Base-by-base conservation (phyloP, 495 filamentous ascomycete genomes). In the Penicillium cosmopolitanum region DNA sequence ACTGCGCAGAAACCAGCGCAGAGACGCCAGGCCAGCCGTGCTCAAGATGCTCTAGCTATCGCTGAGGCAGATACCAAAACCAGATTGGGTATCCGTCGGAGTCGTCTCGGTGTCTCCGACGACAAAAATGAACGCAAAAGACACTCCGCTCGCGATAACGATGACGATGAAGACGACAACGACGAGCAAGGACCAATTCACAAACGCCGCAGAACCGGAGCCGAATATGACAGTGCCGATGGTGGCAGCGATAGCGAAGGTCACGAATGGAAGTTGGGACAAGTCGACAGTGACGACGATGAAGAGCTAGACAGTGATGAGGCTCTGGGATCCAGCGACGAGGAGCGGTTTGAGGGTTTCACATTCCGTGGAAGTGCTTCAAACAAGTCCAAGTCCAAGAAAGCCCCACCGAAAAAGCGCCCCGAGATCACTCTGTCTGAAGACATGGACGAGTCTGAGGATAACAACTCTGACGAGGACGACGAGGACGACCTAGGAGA, bases 241-340 rank as follows among this genome's bases (percentile, higher is more conserved):
- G 74, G 66, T 25, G 91, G 91, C 2, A 91, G 87, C 55, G 94
- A 97, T 66, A 91, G 88, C 54, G 92, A 96, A 60, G 93, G 92
- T 18, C 89, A 95, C 72, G 82, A 90, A 64, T 98, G 95, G 95
- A 88, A 82, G 62, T 70, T 96, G 38, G 91, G 91, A 50, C 82
- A 90, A 57, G 86, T 87, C 16, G 86, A 82, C 50, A 89, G 81
- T 56, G 89, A 92, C 56, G 85, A 95, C 53, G 91, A 94, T 59
- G 89, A 84, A 31, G 92, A 96, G 59, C 77, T 98, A 50, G 92
- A 98, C 69, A 92, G 88, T 61, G 94, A 97, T 58, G 94, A 97
- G 68, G 94, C 94, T 34, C 89, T 97, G 80, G 94, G 93, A 9
- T 88, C 88, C 57, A 93, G 90, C 62, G 92, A 96, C 65, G 87